Conservation (phyloP, 768 basidiomycete genomes). For the Auricularia auricula-judae region DNA sequence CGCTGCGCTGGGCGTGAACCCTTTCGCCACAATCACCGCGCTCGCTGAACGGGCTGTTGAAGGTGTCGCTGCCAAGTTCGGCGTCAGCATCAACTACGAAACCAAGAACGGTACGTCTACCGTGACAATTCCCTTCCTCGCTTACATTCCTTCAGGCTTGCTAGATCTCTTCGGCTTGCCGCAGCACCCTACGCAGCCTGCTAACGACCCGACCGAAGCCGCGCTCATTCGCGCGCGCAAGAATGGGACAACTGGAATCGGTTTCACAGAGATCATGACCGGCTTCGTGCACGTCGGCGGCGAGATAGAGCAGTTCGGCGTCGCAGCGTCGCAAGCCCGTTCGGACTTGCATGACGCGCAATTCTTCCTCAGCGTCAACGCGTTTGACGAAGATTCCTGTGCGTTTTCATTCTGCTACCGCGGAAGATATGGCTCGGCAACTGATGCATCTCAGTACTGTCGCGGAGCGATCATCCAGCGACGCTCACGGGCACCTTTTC, state of each 20-base stretch:
- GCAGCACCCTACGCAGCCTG: background rate
- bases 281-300: background rate
- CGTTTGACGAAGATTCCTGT: constrained; percentile 2
- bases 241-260: background rate
- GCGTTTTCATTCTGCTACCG: background rate
- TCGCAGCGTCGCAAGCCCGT: background rate
- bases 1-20: constrained; percentile 2
- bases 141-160: background rate
- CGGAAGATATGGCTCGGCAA: background rate
- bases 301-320: background rate
- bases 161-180: background rate
- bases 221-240: background rate
- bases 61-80: background rate
- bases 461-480: constrained; percentile 1
- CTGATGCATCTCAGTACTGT: background rate
- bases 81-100: background rate
- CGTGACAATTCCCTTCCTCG: background rate
- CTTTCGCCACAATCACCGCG: constrained; percentile 3
- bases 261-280: constrained; percentile 2
- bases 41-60: constrained; percentile 4
- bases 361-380: constrained; percentile 1
- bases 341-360: background rate
- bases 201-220: background rate
- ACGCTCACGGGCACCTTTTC: background rate
- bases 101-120: background rate